Evolutionary conservation across 73 alveolate genomes (phyloP), one percentile per base, ranked within the genome.

Genomic region (Paramecium sexaurelia): DNA sequence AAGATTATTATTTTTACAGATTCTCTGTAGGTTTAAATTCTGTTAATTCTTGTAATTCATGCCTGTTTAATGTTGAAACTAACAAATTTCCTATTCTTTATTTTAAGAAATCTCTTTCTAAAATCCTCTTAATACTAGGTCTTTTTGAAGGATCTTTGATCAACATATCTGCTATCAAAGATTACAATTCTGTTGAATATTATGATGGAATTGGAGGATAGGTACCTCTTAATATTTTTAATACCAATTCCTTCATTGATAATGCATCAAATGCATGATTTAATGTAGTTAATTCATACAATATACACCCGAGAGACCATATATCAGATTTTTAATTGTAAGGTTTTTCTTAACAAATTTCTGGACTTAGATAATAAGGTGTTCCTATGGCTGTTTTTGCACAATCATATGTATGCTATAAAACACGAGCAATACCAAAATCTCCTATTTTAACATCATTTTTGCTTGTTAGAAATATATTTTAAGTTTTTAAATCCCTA

Each of bases 321-420:
- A 99, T 96, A 92, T 99, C 99, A 37, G 99, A 97, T 94, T 99
- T 97, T 88, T 97, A 92, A 87, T 96, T 98, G 96, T 99, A 99
- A 0, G 99, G 99, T 92, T 96, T 96, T 85, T 95, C 99, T 39
- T 95, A 95, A 43, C 99, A 98, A 4, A 99, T 98, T 91, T 99
- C 99, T 15, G 99, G 99, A 0, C 99, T 94, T 55, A 98, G 91
- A 89, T 98, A 99, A 94, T 96, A 99, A 15, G 99, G 99, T 3
- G 99, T 99, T 20, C 99, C 99, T 87, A 99, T 97, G 3, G 99
- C 99, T 7, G 99, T 98, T 86, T 94, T 91, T 7, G 99, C 99
- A 75, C 98, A 96, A 61, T 97, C 99, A 96, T 94, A 94, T 9
- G 99, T 97, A 93, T 96, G 97, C 75, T 97, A 92, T 51, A 98